These are phyloP conservation scores for Aureobasidium mangrovei DNA, from an alignment of 2,329 filamentous ascomycete genomes.

Conservation along the genomic window DNA sequence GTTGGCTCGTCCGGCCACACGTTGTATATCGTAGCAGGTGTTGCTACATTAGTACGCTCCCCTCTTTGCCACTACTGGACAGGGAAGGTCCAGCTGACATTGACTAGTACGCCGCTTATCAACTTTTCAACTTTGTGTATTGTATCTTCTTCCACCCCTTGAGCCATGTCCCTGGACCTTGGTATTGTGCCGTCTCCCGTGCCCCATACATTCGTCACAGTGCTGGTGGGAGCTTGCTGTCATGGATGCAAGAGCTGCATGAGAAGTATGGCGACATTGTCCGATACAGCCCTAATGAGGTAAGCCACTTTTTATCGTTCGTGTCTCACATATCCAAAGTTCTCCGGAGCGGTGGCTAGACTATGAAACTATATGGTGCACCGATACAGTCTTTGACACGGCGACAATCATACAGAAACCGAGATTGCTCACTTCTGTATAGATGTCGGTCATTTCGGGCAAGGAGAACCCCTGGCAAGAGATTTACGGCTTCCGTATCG, in stretches of 20 bases:
- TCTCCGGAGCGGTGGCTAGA: too few relatives aligned
- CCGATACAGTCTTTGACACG: too few relatives aligned
- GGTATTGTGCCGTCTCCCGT: slow-evolving; percentile 24
- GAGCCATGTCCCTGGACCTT: slow-evolving; percentile 31
- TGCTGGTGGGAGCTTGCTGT: slow-evolving; percentile 20
- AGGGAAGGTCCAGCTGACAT: neutral
- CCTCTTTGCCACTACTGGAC: neutral
- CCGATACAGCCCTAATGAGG: slow-evolving; percentile 33
- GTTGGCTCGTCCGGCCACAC: neutral
- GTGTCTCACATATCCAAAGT: neutral
- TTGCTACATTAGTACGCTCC: slow-evolving; percentile 11
- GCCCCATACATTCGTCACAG: slow-evolving; percentile 26
- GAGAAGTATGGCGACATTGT: slow-evolving; percentile 36
- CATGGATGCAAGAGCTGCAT: slow-evolving; percentile 25
- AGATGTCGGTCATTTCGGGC: slow-evolving; percentile 34
- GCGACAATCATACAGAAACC: too few relatives aligned
- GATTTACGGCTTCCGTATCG: slow-evolving; percentile 34
- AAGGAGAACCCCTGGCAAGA: slow-evolving; percentile 35
- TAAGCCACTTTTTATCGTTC: neutral
- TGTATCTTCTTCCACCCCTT: slow-evolving; percentile 34
- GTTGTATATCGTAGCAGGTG: slow-evolving; percentile 7
- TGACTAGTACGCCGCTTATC: slow-evolving; percentile 11
- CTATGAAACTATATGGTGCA: too few relatives aligned
- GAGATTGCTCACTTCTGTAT: neutral
- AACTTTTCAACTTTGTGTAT: slow-evolving; percentile 22